Conservation (phyloP, 768 basidiomycete genomes). For the Suillus decipiens region DNA sequence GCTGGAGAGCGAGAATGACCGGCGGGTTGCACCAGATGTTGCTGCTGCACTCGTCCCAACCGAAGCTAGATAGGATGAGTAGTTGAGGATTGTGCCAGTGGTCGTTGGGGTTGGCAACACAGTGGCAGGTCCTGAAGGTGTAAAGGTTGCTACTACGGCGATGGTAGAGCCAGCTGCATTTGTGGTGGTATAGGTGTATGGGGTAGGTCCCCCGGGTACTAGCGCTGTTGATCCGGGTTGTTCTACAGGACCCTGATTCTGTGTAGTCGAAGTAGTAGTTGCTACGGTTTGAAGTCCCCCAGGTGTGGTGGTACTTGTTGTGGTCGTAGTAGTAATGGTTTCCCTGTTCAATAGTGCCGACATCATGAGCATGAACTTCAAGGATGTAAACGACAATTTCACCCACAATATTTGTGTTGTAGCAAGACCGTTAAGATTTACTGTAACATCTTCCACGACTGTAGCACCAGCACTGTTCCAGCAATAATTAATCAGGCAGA, state of each 20-base stretch:
- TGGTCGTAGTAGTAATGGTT: conserved; percentile 19
- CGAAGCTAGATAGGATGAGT: conserved; percentile 31
- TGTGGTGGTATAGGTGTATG: conserved; percentile 52
- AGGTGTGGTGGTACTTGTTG: conserved; percentile 19
- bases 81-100: conserved; percentile 29
- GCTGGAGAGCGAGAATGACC: conserved; percentile 19
- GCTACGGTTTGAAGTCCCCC: conserved; percentile 11
- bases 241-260: conserved; percentile 55
- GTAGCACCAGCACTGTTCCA: conserved; percentile 47
- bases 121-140: conserved; percentile 32
- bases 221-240: conserved; percentile 44
- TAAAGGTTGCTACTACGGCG: conserved; percentile 28
- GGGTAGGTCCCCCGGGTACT: conserved; percentile 48
- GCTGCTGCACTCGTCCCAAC: conserved; percentile 33
- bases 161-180: conserved; percentile 32
- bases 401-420: conserved; percentile 48
- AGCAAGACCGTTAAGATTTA: conserved; percentile 39
- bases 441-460: conserved; percentile 50
- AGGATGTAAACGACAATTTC: background rate
- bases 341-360: conserved; percentile 9
- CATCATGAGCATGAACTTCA: conserved; percentile 14
- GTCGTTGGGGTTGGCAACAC: conserved; percentile 28
- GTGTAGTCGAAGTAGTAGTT: conserved; percentile 18
- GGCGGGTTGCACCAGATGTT: conserved; percentile 27
- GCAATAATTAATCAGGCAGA: conserved; percentile 18